Base-by-base conservation (phyloP, 1,284 basidiomycete species). In the Flammula alnicola region DNA sequence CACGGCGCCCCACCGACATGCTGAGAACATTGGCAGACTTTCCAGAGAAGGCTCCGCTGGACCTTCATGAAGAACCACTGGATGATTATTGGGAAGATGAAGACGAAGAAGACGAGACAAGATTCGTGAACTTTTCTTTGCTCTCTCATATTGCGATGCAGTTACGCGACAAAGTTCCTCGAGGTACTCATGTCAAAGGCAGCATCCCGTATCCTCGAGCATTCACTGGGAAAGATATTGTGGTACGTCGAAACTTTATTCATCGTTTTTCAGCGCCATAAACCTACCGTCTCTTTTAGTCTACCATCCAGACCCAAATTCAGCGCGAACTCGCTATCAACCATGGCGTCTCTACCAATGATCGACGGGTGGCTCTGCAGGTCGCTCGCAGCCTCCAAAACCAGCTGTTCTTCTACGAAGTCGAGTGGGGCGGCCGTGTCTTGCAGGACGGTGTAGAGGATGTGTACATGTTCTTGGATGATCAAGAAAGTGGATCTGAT, bases 391-490 rank as follows among this genome's bases (percentile, higher is more conserved):
- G 89, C 54, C 76, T 99, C 31, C 94, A 98, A 63, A 87, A 83
- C 54, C 93, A 97, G 64, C 80, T 98, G 8, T 97, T 95, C 78
- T 94, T 98, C 65, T 93, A 95, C 65, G 96, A 98, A 66, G 95
- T 98, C 12, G 95, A 98, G 64, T 97, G 95, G 92, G 93, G 91
- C 25, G 86, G 88, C 47, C 84, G 86, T 19, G 78, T 86, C 1
- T 71, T 98, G 38, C 86, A 88, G 49, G 95, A 98, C 64, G 90
- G 93, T 2, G 88, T 95, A 2, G 95, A 97, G 60, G 93, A 96
- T 60, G 94, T 98, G 4, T 98, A 94, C 72, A 93, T 92, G 79
- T 98, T 98, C 72, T 77, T 94, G 66, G 93, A 94, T 55, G 94
- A 96, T 60, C 81, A 86, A 54, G 88, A 88, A 46, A 84, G 84